Evolutionary conservation across 768 basidiomycete genomes (phyloP).

Genomic region (Leccinum imitatum): DNA sequence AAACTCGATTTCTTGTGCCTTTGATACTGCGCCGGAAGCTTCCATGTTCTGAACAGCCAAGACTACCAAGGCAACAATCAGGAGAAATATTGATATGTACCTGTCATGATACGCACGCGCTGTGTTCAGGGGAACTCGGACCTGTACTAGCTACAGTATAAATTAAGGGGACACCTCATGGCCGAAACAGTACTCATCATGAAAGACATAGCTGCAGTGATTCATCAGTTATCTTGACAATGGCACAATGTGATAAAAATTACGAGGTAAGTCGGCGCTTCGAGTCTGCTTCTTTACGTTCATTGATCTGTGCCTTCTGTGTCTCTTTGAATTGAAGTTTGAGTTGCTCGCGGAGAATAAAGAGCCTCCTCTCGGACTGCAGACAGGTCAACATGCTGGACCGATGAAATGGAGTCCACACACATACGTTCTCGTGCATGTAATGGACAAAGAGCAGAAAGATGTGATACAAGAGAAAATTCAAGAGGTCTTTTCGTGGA

Average conservation of each 20-base stretch:
- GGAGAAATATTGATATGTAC: not conserved
- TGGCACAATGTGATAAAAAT: conserved; percentile 32
- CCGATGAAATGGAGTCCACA: conserved; percentile 14
- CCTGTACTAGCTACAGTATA: conserved; percentile 44
- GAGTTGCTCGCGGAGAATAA: conserved; percentile 69
- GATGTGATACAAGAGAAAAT: conserved; percentile 74
- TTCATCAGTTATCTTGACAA: conserved; percentile 1
- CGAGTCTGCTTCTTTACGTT: conserved; percentile 72
- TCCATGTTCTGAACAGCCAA: conserved; percentile 93
- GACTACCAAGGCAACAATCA: conserved; percentile 34
- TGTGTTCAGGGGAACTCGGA: conserved; percentile 79
- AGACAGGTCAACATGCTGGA: conserved; percentile 3
- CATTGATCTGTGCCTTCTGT: conserved; percentile 73
- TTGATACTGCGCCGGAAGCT: conserved; percentile 68
- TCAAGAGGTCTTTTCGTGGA: conserved; percentile 53
- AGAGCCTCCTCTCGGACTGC: conserved; percentile 58
- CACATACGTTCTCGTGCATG: conserved; percentile 58
- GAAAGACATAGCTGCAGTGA: conserved; percentile 62
- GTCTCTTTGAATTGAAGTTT: conserved; percentile 72
- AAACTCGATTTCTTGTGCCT: conserved; percentile 84
- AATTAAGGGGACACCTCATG: conserved; percentile 11
- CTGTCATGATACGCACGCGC: conserved; percentile 43
- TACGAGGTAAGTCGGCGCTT: conserved; percentile 81
- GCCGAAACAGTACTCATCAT: conserved; percentile 52
- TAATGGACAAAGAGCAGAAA: conserved; percentile 81